Evolutionary conservation across 75 land plant genomes (phyloP).

Genomic region (Pseudotsuga menziesii): DNA sequence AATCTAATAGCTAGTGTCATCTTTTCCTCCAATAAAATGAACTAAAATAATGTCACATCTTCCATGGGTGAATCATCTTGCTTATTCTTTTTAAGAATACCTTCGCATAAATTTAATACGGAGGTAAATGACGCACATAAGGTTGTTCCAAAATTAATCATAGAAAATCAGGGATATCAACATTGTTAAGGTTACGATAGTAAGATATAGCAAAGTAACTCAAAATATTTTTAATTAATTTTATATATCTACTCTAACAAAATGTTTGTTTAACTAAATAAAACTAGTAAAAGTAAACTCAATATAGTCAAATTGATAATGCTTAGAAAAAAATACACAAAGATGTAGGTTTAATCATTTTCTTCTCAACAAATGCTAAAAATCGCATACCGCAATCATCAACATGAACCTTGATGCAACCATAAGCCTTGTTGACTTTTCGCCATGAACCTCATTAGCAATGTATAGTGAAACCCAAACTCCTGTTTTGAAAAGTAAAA

Average conservation of each 20-base stretch:
- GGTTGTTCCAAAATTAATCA: no score
- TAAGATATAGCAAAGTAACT: no score
- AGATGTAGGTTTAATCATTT: background rate
- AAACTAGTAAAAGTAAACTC: background rate
- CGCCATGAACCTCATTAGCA: conserved; percentile 33
- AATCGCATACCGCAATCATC: conserved; percentile 23
- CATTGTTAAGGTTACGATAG: no score
- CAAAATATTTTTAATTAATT: background rate
- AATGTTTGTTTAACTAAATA: background rate
- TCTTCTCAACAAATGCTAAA: background rate
- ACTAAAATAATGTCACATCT: no score
- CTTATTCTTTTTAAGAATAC: no score
- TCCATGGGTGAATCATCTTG: no score
- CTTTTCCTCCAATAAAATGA: no score
- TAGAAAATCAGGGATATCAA: no score
- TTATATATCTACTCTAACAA: background rate
- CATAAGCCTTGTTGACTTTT: conserved; percentile 32
- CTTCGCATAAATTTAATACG: no score
- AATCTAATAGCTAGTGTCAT: no score
- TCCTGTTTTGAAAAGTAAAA: conserved; percentile 19
- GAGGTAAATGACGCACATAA: no score
- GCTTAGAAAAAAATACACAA: background rate
- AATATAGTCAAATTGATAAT: background rate
- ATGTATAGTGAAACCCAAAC: conserved; percentile 38
- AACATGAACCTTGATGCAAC: conserved; percentile 38